Percentiles rank a stretch among this genome's conserved stretches.
Conservation (phyloP, 352 stramenopile species). For the Globisporangium nodosum region DNA sequence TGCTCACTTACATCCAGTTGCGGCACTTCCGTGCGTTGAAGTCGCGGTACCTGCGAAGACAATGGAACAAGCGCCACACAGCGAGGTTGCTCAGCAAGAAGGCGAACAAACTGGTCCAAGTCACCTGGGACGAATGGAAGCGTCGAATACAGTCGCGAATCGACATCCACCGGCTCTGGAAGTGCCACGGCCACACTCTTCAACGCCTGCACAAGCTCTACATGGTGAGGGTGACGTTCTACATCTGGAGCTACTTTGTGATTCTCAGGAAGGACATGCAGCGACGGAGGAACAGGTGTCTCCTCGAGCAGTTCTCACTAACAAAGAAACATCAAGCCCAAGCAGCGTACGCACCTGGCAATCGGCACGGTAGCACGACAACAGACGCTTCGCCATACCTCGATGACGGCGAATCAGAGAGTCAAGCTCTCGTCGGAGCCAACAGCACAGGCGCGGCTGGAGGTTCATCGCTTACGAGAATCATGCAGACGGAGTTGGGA, state of each 20-base stretch:
- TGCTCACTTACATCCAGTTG: conserved; percentile 53
- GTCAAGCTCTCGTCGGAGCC: not conserved
- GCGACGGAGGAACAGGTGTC: conserved; percentile 28
- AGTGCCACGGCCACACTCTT: conserved; percentile 42
- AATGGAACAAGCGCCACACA: conserved; percentile 30
- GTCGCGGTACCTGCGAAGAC: conserved; percentile 18
- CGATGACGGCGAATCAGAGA: not conserved
- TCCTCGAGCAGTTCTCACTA: conserved; percentile 23
- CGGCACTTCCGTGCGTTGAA: conserved; percentile 49
- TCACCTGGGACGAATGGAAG: conserved; percentile 37
- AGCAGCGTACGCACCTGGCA: not conserved
- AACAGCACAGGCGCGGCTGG: not conserved
- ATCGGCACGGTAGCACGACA: not conserved
- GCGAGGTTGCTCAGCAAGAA: conserved; percentile 22
- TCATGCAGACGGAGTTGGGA: conserved; percentile 57
- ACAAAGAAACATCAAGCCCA: conserved; percentile 12
- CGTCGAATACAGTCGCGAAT: conserved; percentile 8
- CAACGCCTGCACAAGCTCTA: conserved; percentile 54
- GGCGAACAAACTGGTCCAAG: conserved; percentile 5
- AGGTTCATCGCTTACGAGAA: conserved; percentile 27
- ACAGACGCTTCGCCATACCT: not conserved
- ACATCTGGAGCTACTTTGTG: conserved; percentile 49
- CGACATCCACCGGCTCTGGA: conserved; percentile 35
- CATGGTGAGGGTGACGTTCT: conserved; percentile 50
- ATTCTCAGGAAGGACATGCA: conserved; percentile 52